phyloP scores from a whole-genome alignment of 2,329 filamentous ascomycete genomes.

The Pseudocercospora fuligena region DNA sequence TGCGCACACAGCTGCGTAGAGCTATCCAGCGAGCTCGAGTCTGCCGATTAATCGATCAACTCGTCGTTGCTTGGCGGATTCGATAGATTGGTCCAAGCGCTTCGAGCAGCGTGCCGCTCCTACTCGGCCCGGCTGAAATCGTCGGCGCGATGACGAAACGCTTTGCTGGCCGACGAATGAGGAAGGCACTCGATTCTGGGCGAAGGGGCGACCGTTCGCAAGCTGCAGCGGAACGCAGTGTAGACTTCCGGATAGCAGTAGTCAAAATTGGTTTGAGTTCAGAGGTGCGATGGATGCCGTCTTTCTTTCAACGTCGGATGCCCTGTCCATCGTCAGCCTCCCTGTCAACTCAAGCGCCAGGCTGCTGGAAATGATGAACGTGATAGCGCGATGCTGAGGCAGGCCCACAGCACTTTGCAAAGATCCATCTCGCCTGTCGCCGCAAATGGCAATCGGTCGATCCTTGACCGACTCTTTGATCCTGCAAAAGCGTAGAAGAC shows the following conservation, averaged over 20 bases:
- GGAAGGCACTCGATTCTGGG: slow-evolving; percentile 13
- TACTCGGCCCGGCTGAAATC: slow-evolving; percentile 23
- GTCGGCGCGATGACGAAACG: slow-evolving; percentile 24
- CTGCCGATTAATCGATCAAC: background rate
- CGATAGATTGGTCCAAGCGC: slow-evolving; percentile 19
- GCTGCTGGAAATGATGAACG: background rate
- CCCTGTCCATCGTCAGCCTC: slow-evolving; percentile 24
- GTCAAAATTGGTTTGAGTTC: slow-evolving; percentile 34
- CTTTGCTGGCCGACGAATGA: slow-evolving; percentile 32
- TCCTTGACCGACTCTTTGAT: background rate
- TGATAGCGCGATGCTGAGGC: slow-evolving; percentile 1
- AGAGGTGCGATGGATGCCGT: slow-evolving; percentile 23
- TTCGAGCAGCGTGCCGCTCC: slow-evolving; percentile 17
- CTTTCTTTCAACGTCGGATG: slow-evolving; percentile 31
- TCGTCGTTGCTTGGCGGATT: slow-evolving; percentile 10
- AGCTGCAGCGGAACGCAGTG: slow-evolving; percentile 22
- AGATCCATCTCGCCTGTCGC: background rate
- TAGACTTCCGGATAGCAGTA: slow-evolving; percentile 25
- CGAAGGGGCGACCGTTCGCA: slow-evolving; percentile 3
- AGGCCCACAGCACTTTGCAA: background rate
- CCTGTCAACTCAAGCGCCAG: slow-evolving; percentile 4
- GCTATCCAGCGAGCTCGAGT: background rate
- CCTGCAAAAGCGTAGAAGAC: background rate
- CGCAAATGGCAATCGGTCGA: background rate
- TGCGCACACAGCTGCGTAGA: background rate